Conservation (phyloP, 2,329 filamentous ascomycete species). For the Stagonosporopsis chrysanthemi region DNA sequence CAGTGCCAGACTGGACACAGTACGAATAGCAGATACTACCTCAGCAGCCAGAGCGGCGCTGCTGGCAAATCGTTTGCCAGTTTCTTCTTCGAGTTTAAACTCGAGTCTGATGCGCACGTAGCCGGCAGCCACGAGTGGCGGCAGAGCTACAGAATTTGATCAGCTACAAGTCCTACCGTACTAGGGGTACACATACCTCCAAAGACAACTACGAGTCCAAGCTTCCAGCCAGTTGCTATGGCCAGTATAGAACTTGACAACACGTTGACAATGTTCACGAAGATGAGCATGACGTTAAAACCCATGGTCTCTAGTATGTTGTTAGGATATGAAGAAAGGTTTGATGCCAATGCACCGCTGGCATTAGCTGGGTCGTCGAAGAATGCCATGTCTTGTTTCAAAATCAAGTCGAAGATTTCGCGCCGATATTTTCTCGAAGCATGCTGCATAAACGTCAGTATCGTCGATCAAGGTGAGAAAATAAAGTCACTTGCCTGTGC, state of each 20-base stretch:
- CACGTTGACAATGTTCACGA: conserved; percentile 82
- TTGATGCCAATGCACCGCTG: conserved; percentile 80
- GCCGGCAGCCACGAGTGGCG: conserved; percentile 61
- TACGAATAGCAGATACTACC: conserved; percentile 91
- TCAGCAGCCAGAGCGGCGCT: conserved; percentile 87
- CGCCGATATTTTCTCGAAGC: conserved; percentile 44
- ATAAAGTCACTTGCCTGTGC: conserved; percentile 49
- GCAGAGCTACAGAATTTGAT: conserved; percentile 23
- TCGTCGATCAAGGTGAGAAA: background rate
- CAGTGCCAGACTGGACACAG: conserved; percentile 87
- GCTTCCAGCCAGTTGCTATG: conserved; percentile 84
- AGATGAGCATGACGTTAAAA: conserved; percentile 83
- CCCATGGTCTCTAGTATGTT: conserved; percentile 88
- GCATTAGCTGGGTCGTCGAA: conserved; percentile 92
- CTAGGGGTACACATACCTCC: conserved; percentile 63
- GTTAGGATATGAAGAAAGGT: conserved; percentile 74
- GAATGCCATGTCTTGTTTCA: conserved; percentile 91
- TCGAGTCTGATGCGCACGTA: conserved; percentile 92
- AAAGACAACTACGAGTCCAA: conserved; percentile 80
- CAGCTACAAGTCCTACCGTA: background rate
- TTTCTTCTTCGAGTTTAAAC: conserved; percentile 77
- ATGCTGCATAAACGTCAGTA: conserved; percentile 16
- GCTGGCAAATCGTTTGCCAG: conserved; percentile 64
- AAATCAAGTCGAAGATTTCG: conserved; percentile 80
- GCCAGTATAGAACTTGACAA: conserved; percentile 74